phyloP scores from a whole-genome alignment of 306 rosid species.

The Vigna mungo region DNA sequence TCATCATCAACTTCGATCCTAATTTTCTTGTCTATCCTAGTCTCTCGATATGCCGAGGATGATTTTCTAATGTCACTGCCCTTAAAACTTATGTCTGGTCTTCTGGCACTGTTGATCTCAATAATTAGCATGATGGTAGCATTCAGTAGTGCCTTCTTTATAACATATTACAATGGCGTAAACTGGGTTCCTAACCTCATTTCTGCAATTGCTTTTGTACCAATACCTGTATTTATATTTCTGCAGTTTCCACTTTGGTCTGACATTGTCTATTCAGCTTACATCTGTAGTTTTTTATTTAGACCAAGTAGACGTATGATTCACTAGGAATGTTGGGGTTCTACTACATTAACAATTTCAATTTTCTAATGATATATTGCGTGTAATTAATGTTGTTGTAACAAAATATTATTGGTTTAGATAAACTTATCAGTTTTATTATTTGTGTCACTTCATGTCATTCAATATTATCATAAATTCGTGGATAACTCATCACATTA shows the following conservation, averaged over 20 bases:
- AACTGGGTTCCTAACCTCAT: constrained; percentile 49
- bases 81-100: constrained; percentile 50
- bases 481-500: too few species aligned
- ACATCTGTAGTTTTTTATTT: constrained; percentile 46
- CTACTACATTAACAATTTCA: neutral
- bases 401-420: too few species aligned
- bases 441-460: too few species aligned
- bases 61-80: constrained; percentile 60
- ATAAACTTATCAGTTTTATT: too few species aligned
- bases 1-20: constrained; percentile 55
- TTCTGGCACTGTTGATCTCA: constrained; percentile 52
- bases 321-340: constrained; percentile 13
- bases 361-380: neutral
- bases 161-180: constrained; percentile 38
- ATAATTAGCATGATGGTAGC: constrained; percentile 56
- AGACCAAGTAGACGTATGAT: constrained; percentile 52
- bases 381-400: neutral
- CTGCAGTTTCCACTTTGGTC: constrained; percentile 47
- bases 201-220: constrained; percentile 43
- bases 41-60: constrained; percentile 54
- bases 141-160: constrained; percentile 53
- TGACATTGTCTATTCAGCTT: constrained; percentile 54
- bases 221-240: constrained; percentile 42
- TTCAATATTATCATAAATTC: too few species aligned
- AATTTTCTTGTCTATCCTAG: constrained; percentile 60